Evolutionary conservation across 169 alveolate genomes (phyloP).

Genomic region (Cryptosporidium sp.): DNA sequence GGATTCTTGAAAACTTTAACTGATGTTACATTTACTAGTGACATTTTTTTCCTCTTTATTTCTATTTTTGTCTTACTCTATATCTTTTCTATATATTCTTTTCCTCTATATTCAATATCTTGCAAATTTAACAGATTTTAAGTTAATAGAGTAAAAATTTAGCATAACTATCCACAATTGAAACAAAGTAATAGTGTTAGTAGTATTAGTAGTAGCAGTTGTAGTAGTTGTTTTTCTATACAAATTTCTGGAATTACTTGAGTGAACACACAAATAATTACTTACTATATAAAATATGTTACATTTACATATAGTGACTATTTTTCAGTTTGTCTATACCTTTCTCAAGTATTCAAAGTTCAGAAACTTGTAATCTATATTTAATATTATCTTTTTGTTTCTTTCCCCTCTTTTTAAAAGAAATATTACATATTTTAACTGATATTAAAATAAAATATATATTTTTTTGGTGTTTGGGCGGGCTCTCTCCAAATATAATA

Average conservation of each 20-base stretch:
- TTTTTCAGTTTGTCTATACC: not conserved
- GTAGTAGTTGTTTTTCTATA: no score
- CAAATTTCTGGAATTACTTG: not conserved
- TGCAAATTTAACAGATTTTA: no score
- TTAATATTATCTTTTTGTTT: not conserved
- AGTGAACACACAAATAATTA: not conserved
- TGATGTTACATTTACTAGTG: slow-evolving; percentile 93
- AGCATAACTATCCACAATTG: not conserved
- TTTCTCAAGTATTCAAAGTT: not conserved
- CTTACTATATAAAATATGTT: not conserved
- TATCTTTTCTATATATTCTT: not conserved
- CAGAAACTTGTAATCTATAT: not conserved
- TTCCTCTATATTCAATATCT: no score
- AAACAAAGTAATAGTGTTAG: no score
- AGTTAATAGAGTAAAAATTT: not conserved
- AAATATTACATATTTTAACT: not conserved
- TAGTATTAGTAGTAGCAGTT: no score
- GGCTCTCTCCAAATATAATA: not conserved
- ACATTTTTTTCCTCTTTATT: slow-evolving; percentile 83
- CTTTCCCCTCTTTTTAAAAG: not conserved
- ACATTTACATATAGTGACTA: not conserved
- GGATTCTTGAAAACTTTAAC: slow-evolving; percentile 91
- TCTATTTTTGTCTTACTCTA: not conserved
- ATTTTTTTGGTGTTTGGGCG: slow-evolving; percentile 2
- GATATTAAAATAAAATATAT: not conserved